phyloP scores from a whole-genome alignment of 768 basidiomycete species.

The Rhizopogon sp. region DNA sequence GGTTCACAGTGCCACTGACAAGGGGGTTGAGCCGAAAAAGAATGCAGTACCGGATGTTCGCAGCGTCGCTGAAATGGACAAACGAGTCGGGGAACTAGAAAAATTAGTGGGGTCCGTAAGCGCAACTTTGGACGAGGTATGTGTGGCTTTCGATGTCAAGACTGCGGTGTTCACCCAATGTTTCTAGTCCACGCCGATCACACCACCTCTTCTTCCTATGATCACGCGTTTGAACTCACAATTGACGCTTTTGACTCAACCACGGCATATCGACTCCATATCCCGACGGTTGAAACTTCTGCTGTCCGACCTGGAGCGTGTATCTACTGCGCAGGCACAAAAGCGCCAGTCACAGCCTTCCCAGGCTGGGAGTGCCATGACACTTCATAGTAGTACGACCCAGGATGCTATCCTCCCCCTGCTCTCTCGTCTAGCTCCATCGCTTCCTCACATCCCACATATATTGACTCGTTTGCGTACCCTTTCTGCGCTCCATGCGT shows the following conservation, averaged over 20 bases:
- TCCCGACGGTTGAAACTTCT: conserved; percentile 91
- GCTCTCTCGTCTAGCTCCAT: conserved; percentile 64
- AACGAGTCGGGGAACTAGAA: conserved; percentile 80
- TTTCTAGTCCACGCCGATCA: conserved; percentile 60
- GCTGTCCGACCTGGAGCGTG: conserved; percentile 87
- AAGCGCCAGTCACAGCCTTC: conserved; percentile 16
- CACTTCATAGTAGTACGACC: conserved; percentile 15
- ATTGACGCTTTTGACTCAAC: conserved; percentile 85
- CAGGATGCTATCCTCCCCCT: conserved; percentile 65
- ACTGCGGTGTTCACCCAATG: background rate
- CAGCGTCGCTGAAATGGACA: conserved; percentile 71
- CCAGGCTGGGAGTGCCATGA: conserved; percentile 3
- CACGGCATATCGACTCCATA: conserved; percentile 92
- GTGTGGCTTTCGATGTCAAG: conserved; percentile 14
- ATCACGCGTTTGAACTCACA: conserved; percentile 81
- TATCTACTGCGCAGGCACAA: conserved; percentile 37
- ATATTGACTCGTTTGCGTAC: conserved; percentile 86
- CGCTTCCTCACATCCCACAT: conserved; percentile 81
- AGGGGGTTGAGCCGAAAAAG: conserved; percentile 5
- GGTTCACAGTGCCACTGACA: conserved; percentile 5
- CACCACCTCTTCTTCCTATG: conserved; percentile 77
- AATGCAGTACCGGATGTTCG: conserved; percentile 34
- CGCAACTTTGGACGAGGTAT: conserved; percentile 77
- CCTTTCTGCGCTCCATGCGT: conserved; percentile 73
- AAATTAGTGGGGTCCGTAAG: conserved; percentile 78